phyloP scores from a whole-genome alignment of 306 rosid species.

The Gynostemma pentaphyllum region DNA sequence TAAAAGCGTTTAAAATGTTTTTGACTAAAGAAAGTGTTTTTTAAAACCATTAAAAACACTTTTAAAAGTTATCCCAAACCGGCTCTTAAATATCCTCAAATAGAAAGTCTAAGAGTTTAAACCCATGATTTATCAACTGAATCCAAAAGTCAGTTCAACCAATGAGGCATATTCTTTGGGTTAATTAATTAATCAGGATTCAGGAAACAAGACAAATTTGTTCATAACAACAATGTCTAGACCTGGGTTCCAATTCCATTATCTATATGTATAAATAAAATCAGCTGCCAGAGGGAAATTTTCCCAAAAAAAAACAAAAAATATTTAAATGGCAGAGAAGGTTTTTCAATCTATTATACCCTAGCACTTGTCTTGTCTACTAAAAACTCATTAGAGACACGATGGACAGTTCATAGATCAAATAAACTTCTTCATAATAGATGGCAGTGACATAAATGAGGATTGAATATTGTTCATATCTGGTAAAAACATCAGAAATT shows the following conservation, averaged over 20 bases:
- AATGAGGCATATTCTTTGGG: neutral
- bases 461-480: neutral
- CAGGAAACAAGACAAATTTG: neutral
- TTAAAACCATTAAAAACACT: too few species aligned
- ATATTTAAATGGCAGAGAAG: neutral
- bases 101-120: neutral
- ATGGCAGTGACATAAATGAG: neutral
- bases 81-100: neutral
- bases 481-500: neutral
- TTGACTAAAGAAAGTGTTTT: too few species aligned
- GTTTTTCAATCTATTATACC: neutral
- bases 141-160: neutral
- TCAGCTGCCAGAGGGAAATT: neutral
- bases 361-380: neutral
- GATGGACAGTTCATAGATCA: too few species aligned
- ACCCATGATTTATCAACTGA: neutral
- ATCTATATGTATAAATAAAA: neutral
- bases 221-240: neutral
- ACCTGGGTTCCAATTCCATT: neutral
- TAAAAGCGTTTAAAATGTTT: too few species aligned
- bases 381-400: too few species aligned
- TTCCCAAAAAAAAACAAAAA: neutral
- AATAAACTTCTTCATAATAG: neutral
- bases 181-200: neutral
- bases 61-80: too few species aligned